Conservation (phyloP, 371 early-diverging fungal species). For the Rhizopus arrhizus region DNA sequence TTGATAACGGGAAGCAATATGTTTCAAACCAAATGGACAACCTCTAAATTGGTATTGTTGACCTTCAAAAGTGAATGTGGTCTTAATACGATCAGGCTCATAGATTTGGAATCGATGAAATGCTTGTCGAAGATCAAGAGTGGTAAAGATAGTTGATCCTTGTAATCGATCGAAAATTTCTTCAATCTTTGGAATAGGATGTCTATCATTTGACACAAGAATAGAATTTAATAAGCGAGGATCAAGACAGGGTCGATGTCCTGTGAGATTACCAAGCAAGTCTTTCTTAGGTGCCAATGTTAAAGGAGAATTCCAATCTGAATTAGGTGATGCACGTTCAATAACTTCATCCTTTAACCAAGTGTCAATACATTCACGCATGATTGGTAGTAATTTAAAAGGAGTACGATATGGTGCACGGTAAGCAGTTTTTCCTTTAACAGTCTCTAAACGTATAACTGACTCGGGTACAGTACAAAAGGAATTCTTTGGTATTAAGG, state of each 20-base stretch:
- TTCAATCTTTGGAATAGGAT: neutral
- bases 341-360: too few species aligned
- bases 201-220: neutral
- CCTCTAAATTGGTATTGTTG: conserved; percentile 5
- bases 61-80: neutral
- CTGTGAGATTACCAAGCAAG: neutral
- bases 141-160: neutral
- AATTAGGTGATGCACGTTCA: too few species aligned
- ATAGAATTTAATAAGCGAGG: neutral
- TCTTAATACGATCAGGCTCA: neutral
- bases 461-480: too few species aligned
- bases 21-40: conserved; percentile 10
- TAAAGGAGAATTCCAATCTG: neutral
- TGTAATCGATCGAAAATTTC: neutral
- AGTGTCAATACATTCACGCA: too few species aligned
- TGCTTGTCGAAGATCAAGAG: neutral
- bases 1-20: conserved; percentile 4
- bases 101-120: neutral
- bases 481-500: too few species aligned
- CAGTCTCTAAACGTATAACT: too few species aligned
- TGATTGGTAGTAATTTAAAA: too few species aligned
- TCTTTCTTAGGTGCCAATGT: conserved; percentile 2
- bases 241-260: neutral
- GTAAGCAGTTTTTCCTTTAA: too few species aligned
- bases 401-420: too few species aligned